Conservation (phyloP, 768 basidiomycete species). For the Pulveroboletus frians region DNA sequence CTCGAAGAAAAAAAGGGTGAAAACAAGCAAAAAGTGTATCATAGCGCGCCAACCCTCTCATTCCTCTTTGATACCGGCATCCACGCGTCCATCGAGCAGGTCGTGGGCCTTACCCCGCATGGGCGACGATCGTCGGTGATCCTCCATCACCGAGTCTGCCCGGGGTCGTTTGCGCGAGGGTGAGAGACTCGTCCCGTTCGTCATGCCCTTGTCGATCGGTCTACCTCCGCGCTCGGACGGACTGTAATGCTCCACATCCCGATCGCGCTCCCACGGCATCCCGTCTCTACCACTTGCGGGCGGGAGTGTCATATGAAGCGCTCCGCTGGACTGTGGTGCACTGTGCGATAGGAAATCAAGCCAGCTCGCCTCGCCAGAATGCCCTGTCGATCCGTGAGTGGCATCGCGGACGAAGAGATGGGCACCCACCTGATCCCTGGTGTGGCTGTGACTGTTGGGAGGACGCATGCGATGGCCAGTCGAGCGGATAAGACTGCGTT, state of each 20-base stretch:
- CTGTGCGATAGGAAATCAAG: constrained; percentile 31
- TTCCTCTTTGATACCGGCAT: constrained; percentile 26
- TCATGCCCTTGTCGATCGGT: constrained; percentile 15
- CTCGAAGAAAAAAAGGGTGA: neutral
- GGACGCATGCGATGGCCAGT: constrained; percentile 32
- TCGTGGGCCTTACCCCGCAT: constrained; percentile 15
- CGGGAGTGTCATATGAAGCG: constrained; percentile 28
- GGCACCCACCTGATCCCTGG: constrained; percentile 23
- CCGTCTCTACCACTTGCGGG: constrained; percentile 22
- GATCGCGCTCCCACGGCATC: constrained; percentile 31
- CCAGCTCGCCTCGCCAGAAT: constrained; percentile 30
- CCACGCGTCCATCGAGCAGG: constrained; percentile 12
- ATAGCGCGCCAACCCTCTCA: too few species aligned
- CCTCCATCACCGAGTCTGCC: constrained; percentile 15
- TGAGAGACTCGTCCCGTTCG: constrained; percentile 18
- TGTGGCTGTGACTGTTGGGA: constrained; percentile 23
- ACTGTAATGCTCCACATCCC: constrained; percentile 26
- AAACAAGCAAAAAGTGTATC: too few species aligned
- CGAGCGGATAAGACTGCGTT: constrained; percentile 21
- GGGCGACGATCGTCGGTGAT: constrained; percentile 20
- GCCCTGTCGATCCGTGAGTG: constrained; percentile 14
- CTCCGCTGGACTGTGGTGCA: constrained; percentile 21
- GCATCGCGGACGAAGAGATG: too few species aligned
- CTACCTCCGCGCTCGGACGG: constrained; percentile 26
- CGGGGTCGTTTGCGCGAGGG: constrained; percentile 29